These are phyloP conservation scores for Paracoccidioides lutzii DNA, from an alignment of 2,329 filamentous ascomycete species.

Conservation along the genomic window DNA sequence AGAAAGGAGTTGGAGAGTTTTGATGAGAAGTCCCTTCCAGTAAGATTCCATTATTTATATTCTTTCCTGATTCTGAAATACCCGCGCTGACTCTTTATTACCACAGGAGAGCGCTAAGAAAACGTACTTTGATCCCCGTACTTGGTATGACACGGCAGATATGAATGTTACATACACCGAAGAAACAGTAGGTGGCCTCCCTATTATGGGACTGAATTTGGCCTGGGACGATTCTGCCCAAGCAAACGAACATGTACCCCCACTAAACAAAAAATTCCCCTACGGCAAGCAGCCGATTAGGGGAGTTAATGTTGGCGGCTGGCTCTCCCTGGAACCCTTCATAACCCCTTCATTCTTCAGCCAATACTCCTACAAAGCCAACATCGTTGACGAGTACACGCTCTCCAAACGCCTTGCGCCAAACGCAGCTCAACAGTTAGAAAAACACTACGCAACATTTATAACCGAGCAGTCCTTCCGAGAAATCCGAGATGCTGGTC, in stretches of 20 bases:
- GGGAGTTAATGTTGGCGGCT: constrained; percentile 86
- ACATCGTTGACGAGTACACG: constrained; percentile 79
- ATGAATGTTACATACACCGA: constrained; percentile 94
- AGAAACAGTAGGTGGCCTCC: constrained; percentile 70
- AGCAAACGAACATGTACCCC: constrained; percentile 68
- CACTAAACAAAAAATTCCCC: constrained; percentile 62
- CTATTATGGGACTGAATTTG: constrained; percentile 76
- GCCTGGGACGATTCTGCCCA: constrained; percentile 71
- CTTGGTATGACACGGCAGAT: constrained; percentile 78
- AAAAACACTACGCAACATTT: constrained; percentile 83
- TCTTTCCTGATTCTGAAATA: neutral
- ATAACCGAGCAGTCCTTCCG: constrained; percentile 72
- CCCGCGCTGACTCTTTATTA: constrained; percentile 8
- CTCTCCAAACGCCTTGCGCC: constrained; percentile 58
- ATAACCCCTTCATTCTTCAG: constrained; percentile 87
- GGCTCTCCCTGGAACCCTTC: constrained; percentile 87
- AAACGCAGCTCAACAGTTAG: constrained; percentile 54
- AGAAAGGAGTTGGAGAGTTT: constrained; percentile 42
- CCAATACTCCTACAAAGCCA: constrained; percentile 46
- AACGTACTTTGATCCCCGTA: constrained; percentile 74
- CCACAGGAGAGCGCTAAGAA: constrained; percentile 47
- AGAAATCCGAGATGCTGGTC: constrained; percentile 72
- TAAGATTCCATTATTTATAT: constrained; percentile 13
- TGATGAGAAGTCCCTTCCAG: constrained; percentile 46
- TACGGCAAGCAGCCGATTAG: constrained; percentile 70